phyloP scores from a whole-genome alignment of 73 alveolate species.

The Paramecium pentaurelia region DNA sequence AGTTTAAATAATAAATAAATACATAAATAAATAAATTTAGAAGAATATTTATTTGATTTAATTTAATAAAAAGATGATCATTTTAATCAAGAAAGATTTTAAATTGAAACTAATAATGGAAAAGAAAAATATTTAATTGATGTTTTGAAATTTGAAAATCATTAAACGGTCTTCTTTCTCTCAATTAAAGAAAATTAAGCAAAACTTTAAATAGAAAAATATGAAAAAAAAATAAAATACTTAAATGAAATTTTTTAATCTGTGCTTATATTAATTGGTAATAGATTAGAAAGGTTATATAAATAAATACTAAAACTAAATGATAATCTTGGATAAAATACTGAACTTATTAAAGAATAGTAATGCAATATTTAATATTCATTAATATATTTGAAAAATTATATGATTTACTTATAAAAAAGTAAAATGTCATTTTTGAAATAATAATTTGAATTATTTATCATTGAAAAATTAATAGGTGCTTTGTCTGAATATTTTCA shows the following conservation, averaged over 20 bases:
- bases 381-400: not conserved
- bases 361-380: not conserved
- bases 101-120: not conserved
- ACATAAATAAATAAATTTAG: not conserved
- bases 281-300: not conserved
- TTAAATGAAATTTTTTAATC: not conserved
- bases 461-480: not conserved
- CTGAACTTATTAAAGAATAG: not conserved
- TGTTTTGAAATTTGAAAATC: not conserved
- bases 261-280: not conserved
- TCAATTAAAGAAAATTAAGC: not conserved
- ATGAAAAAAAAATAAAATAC: not conserved
- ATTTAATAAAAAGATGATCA: not conserved
- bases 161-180: not conserved
- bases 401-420: not conserved
- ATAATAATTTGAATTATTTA: not conserved
- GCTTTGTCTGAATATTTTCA: not conserved
- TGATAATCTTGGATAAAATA: not conserved
- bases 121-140: not conserved
- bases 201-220: not conserved
- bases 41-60: not conserved
- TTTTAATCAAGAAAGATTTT: not conserved
- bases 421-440: not conserved
- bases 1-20: not conserved
- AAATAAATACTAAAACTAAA: not conserved